Evolutionary conservation across 371 early-diverging fungal genomes (phyloP), one percentile per base, ranked within the genome.

Genomic region (Blakeslea trispora): DNA sequence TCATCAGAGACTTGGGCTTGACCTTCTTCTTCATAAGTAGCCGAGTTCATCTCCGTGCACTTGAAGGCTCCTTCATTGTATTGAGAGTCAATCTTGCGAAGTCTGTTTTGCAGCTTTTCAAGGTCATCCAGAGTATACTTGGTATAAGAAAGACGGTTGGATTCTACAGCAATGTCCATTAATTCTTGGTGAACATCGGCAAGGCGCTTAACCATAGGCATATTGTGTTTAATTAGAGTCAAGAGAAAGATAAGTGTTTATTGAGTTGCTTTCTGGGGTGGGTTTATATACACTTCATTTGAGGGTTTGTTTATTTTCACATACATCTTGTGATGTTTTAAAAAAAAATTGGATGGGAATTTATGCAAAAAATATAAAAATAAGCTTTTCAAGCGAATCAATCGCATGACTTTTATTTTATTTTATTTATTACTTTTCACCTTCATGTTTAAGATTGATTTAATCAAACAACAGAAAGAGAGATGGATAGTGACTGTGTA

Each of bases 171-270:
- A 44, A 77, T 68, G 13, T 68, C 68, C 59, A 69, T 61, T 55
- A 77, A 58, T 61, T 74, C 69, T 19, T 69, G 55, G 53, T 74
- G 74, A 45, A 74, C 66, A 40, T 65, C 50, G 45, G 69, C 69
- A 55, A 72, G 63, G 55, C 48, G 59, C 41, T 65, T 60, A 35
- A 65, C 61, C 65, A 65, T 65, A 9, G 65, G 65, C 65, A 65
- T 65, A 31, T 63, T 63, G 37, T 32, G 5, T 32, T 32, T 32
- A 6, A 21, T 40, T 2, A 13, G 23, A 14, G 14, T 24, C 45
- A 23, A 14, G 3, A n/a, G 32, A 35, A 14, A 24, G 8, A 55
- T 22, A 15, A 55, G 17, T 22, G 21, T 1, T 32, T 32, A 32
- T 10, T 6, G 10, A 32, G 32, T 6, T 6, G 32, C 10, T n/a